Evolutionary conservation across 2,329 filamentous ascomycete genomes (phyloP), one percentile per base, ranked within the genome.

Genomic region (Apiospora malaysiana): DNA sequence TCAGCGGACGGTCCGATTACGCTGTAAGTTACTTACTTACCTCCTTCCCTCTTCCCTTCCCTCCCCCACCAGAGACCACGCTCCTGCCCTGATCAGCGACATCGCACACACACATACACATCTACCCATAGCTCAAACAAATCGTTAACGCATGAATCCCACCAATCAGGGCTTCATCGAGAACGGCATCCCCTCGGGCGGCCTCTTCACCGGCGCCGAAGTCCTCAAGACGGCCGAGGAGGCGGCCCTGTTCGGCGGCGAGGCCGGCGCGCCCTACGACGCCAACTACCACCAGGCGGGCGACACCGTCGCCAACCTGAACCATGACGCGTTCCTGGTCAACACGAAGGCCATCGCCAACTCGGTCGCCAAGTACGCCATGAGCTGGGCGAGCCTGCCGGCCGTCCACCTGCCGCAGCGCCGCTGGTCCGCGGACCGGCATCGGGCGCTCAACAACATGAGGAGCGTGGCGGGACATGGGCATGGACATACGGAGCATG

Each of bases 131-230:
- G n/a, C 47, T 23, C n/a, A 25, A 10, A 47, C 45, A 47, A n/a
- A 8, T 49, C n/a, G 14, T 23, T 56, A 27, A 56, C 49, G 0
- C 12, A n/a, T 3, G 1, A 25, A 56, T 18, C 9, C n/a, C 14
- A 10, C 42, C 42, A n/a, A n/a, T n/a, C 27, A 63, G 56, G 86
- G 85, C 2, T 90, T 91, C 81, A 85, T 90, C 69, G 83, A 85
- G 68, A 83, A 83, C 69, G 86, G 86, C 21, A 89, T 90, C 70
- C 86, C 89, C 4, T 83, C 85, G 6, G 89, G 89, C 59, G 89
- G 89, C 25, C 82, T 90, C 70, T 88, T 88, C 72, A 89, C 88
- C 27, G 89, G 89, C 40, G 88, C 89, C 2, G 88, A 90, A 75
- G 86, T 82, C 9, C 77, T 88, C 76, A 90, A 90, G 83, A 89